A percentile compares a stretch with the other conserved stretches of the same genome.
These are phyloP conservation scores for Trichoderma gamsii DNA, from an alignment of 495 filamentous ascomycete genomes.

Conservation along the genomic window DNA sequence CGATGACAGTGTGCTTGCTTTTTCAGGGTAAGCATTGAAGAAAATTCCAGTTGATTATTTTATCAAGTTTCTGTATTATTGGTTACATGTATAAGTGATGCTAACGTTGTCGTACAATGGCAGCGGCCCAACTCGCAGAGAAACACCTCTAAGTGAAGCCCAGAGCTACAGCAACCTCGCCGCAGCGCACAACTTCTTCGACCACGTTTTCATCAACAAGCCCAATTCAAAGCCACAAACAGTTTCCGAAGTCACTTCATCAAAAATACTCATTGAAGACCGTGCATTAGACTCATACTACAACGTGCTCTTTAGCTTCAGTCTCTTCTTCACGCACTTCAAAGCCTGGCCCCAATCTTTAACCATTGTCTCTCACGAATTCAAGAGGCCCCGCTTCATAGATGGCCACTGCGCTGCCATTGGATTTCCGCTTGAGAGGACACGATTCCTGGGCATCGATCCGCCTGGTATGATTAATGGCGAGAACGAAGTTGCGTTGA, in stretches of 20 bases:
- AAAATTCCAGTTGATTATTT: too few species aligned
- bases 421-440: conserved; percentile 41
- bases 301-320: conserved; percentile 67
- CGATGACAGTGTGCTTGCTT: conserved; percentile 47
- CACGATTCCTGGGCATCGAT: conserved; percentile 61
- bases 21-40: conserved; percentile 69
- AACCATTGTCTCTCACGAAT: conserved; percentile 68
- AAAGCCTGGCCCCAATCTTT: conserved; percentile 47
- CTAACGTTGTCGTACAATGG: background rate
- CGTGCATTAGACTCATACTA: conserved; percentile 73
- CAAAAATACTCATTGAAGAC: conserved; percentile 50
- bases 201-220: conserved; percentile 17
- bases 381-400: conserved; percentile 63
- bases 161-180: conserved; percentile 55
- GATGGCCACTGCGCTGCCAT: conserved; percentile 63
- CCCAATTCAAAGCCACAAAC: background rate
- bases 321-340: conserved; percentile 48
- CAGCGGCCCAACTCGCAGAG: conserved; percentile 57
- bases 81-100: too few species aligned
- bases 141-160: conserved; percentile 56
- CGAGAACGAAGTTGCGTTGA: conserved; percentile 31
- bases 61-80: too few species aligned
- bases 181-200: conserved; percentile 35
- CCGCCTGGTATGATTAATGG: conserved; percentile 47
- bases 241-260: conserved; percentile 15